A percentile compares a stretch with the other conserved stretches of the same genome.
phyloP scores from a whole-genome alignment of 2,329 filamentous ascomycete species.

The Aureobasidium zeae region DNA sequence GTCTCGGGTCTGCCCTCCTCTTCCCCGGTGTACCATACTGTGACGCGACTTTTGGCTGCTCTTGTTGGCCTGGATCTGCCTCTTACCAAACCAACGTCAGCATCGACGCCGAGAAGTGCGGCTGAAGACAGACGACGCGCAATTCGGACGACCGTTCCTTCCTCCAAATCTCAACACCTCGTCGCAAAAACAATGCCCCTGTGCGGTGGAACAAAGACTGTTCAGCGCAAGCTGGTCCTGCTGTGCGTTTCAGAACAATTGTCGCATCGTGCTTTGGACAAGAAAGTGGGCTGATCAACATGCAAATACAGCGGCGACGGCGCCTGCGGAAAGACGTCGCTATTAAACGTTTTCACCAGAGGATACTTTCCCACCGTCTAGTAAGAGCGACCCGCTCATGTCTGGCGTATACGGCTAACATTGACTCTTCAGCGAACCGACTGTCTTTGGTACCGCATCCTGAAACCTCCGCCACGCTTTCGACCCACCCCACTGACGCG shows the following conservation, averaged over 20 bases:
- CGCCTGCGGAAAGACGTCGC: conserved; percentile 92
- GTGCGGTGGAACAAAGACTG: conserved; percentile 55
- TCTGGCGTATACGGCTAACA: conserved; percentile 14
- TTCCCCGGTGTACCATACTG: too few relatives aligned
- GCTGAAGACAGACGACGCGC: conserved; percentile 2
- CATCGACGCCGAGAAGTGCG: conserved; percentile 1
- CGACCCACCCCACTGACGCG: background rate
- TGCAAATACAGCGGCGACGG: conserved; percentile 66
- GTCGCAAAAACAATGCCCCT: conserved; percentile 33
- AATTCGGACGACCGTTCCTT: background rate
- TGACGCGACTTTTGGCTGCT: too few relatives aligned
- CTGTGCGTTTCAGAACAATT: conserved; percentile 53
- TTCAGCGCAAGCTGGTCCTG: conserved; percentile 92
- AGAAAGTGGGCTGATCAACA: conserved; percentile 17
- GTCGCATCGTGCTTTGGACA: background rate
- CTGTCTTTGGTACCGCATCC: conserved; percentile 60
- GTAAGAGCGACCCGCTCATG: conserved; percentile 38
- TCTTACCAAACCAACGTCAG: too few relatives aligned
- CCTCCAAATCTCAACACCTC: background rate
- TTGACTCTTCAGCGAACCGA: conserved; percentile 61
- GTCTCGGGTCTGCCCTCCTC: too few relatives aligned
- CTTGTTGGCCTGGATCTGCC: too few relatives aligned
- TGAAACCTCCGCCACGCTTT: background rate
- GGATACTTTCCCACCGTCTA: conserved; percentile 98
- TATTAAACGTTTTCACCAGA: conserved; percentile 97